These are phyloP conservation scores for Tulasnella calospora DNA, from an alignment of 768 basidiomycete species.

Conservation along the genomic window DNA sequence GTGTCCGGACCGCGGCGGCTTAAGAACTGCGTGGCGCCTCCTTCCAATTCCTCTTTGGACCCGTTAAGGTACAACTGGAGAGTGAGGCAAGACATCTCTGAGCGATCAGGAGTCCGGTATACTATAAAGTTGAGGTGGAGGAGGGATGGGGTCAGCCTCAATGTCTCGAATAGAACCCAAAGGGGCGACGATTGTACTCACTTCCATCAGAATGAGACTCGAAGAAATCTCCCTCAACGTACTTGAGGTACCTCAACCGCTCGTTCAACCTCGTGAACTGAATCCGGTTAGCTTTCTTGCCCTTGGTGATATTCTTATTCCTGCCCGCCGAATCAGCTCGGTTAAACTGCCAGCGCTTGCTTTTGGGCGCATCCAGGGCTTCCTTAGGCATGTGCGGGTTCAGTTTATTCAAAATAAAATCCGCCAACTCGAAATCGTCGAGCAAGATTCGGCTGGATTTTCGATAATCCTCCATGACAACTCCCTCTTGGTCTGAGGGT, in stretches of 20 bases:
- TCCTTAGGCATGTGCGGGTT: slow-evolving; percentile 10
- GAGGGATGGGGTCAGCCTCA: neutral
- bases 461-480: slow-evolving; percentile 4
- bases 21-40: slow-evolving; percentile 23
- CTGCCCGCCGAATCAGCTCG: neutral
- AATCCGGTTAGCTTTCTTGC: neutral
- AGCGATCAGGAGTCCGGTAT: slow-evolving; percentile 11
- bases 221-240: slow-evolving; percentile 20
- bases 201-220: slow-evolving; percentile 17
- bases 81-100: slow-evolving; percentile 26
- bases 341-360: neutral
- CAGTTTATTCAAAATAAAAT: slow-evolving; percentile 24
- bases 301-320: neutral
- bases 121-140: neutral
- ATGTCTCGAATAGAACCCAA: neutral
- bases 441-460: slow-evolving; percentile 25
- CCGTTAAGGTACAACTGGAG: slow-evolving; percentile 27
- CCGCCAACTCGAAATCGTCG: slow-evolving; percentile 22
- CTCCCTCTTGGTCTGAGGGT: neutral
- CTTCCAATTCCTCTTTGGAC: slow-evolving; percentile 16
- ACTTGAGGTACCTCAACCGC: slow-evolving; percentile 24
- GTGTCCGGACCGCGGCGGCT: neutral
- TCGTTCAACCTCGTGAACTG: slow-evolving; percentile 16
- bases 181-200: neutral
- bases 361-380: neutral